Conservation (phyloP, 106 monocot genomes). For the Chionographis japonica region DNA sequence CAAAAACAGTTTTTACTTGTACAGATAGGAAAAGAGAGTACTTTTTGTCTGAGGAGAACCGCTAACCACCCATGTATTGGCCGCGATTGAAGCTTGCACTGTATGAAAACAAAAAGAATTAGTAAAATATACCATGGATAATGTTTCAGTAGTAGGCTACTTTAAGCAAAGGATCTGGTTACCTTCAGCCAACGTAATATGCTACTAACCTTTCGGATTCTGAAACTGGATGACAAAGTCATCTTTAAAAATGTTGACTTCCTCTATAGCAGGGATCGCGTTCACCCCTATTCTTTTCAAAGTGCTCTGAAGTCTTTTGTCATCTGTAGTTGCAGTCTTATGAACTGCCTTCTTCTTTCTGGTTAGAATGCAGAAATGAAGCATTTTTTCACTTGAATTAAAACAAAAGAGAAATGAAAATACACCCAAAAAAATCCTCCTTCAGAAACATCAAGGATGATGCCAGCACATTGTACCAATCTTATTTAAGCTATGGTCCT, state of each 20-base stretch:
- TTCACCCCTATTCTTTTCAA: slow-evolving; percentile 78
- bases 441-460: too few species aligned
- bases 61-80: slow-evolving; percentile 84
- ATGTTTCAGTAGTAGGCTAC: neutral
- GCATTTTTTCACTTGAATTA: neutral
- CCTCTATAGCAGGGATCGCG: slow-evolving; percentile 65
- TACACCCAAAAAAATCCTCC: too few species aligned
- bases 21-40: slow-evolving; percentile 17
- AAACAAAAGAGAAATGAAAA: too few species aligned
- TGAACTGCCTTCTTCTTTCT: slow-evolving; percentile 90
- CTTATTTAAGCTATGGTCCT: too few species aligned
- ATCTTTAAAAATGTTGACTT: slow-evolving; percentile 80
- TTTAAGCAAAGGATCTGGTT: too few species aligned
- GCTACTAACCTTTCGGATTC: slow-evolving; percentile 58
- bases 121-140: neutral
- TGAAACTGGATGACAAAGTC: slow-evolving; percentile 70
- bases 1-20: neutral
- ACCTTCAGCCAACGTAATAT: neutral
- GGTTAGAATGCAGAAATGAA: slow-evolving; percentile 7
- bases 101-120: slow-evolving; percentile 11
- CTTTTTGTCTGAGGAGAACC: slow-evolving; percentile 79
- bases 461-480: too few species aligned
- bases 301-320: slow-evolving; percentile 77
- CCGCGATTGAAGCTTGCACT: slow-evolving; percentile 87
- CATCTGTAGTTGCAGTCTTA: slow-evolving; percentile 68